phyloP scores from a whole-genome alignment of 345 rosid species.

The Fremontodendron californicum region DNA sequence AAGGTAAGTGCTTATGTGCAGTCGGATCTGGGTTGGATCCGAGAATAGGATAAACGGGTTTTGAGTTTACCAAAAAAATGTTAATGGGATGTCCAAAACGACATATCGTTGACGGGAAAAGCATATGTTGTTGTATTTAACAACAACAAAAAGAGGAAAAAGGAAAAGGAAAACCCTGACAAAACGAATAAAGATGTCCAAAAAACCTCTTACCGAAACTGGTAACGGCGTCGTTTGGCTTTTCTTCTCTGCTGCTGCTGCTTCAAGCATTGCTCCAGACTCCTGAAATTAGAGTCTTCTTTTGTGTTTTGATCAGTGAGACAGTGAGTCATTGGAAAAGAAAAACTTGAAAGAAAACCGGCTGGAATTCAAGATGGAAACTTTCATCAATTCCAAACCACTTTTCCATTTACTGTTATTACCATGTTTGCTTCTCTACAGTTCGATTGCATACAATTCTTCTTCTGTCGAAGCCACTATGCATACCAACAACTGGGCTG shows the following conservation, averaged over 20 bases:
- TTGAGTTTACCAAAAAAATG: background rate
- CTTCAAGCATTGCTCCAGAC: background rate
- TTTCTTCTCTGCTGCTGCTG: background rate
- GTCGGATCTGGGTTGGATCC: background rate
- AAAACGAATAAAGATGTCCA: too few species aligned
- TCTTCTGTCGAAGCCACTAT: slow-evolving; percentile 61
- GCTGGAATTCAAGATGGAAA: slow-evolving; percentile 17
- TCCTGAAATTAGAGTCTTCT: background rate
- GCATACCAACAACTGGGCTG: slow-evolving; percentile 99
- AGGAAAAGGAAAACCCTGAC: too few species aligned
- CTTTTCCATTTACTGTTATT: slow-evolving; percentile 7
- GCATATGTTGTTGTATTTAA: too few species aligned
- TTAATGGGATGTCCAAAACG: background rate
- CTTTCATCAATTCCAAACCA: background rate
- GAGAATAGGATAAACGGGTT: background rate
- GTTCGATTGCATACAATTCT: slow-evolving; percentile 27
- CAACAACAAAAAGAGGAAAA: too few species aligned
- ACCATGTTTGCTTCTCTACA: slow-evolving; percentile 27
- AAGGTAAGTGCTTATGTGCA: background rate
- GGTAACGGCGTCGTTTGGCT: background rate
- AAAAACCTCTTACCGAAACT: too few species aligned
- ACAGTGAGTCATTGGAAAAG: background rate
- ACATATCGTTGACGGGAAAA: background rate
- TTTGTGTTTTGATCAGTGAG: background rate
- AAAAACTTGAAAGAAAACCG: background rate